Evolutionary conservation across 164 flowering plant species (phyloP).

Genomic region (Liquidambar formosana): DNA sequence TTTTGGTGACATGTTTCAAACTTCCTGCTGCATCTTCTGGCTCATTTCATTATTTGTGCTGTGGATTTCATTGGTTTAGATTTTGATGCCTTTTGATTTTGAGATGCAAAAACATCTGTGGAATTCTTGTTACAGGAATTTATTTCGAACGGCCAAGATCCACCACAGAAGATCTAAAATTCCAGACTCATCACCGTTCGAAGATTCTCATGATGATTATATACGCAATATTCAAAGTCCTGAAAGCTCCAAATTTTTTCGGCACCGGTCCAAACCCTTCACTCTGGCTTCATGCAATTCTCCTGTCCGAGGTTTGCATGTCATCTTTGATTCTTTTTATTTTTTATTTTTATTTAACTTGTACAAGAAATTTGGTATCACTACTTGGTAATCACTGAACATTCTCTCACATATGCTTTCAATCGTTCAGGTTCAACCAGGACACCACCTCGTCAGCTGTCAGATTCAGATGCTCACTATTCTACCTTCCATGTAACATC

Average conservation of each 20-base stretch:
- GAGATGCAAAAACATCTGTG: background rate
- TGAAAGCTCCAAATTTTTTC: constrained; percentile 13
- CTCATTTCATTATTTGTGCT: background rate
- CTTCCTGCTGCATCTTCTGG: background rate
- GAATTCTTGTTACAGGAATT: constrained; percentile 31
- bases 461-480: constrained; percentile 44
- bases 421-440: constrained; percentile 27
- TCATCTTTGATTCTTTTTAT: background rate
- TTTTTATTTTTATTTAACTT: too few species aligned
- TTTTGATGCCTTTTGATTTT: too few species aligned
- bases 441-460: constrained; percentile 23
- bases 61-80: background rate
- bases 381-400: background rate
- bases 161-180: constrained; percentile 22
- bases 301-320: constrained; percentile 40
- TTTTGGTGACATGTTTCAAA: background rate
- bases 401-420: background rate
- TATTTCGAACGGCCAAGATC: constrained; percentile 18
- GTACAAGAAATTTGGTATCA: background rate
- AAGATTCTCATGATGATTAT: constrained; percentile 27
- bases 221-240: constrained; percentile 11
- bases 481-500: constrained; percentile 79
- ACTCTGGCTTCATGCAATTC: constrained; percentile 27
- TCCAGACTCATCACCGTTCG: constrained; percentile 28
- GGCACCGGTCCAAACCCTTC: constrained; percentile 17